Percentiles rank a stretch among this genome's conserved stretches.
Evolutionary conservation across 768 basidiomycete species (phyloP).

Genomic region (Leccinum barrowsii): DNA sequence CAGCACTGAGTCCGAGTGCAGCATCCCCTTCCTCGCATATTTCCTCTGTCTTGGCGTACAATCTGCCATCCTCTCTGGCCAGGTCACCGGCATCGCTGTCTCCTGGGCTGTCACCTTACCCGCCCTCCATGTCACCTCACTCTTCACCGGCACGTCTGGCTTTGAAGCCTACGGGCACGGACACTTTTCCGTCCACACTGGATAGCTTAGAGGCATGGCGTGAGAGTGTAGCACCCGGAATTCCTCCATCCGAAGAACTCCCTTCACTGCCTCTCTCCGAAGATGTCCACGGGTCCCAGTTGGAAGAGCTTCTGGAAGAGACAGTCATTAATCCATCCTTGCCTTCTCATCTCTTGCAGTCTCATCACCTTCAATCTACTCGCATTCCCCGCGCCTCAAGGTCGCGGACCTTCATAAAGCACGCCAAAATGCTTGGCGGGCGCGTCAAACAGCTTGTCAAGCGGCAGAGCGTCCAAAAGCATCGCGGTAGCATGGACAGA

Average conservation of each 20-base stretch:
- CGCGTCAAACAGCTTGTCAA: constrained; percentile 28
- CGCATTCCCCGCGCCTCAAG: constrained; percentile 5
- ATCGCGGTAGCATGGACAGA: constrained; percentile 20
- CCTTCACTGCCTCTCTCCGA: constrained; percentile 13
- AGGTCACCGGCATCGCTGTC: constrained; percentile 18
- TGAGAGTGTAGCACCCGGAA: constrained; percentile 17
- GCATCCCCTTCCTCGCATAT: constrained; percentile 19
- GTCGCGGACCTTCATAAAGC: constrained; percentile 22
- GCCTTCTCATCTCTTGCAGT: constrained; percentile 6
- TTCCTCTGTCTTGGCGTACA: constrained; percentile 13
- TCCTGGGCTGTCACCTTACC: constrained; percentile 6
- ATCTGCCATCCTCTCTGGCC: constrained; percentile 10
- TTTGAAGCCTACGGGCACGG: constrained; percentile 28
- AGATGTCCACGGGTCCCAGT: constrained; percentile 1
- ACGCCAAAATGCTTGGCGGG: constrained; percentile 27
- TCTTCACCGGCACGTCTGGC: constrained; percentile 15
- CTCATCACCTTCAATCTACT: neutral
- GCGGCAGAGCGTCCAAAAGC: constrained; percentile 8
- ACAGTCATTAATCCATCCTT: constrained; percentile 3
- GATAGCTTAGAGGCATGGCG: constrained; percentile 30
- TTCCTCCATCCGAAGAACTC: constrained; percentile 16
- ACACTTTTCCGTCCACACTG: constrained; percentile 30
- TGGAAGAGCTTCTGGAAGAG: constrained; percentile 9
- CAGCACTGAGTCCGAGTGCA: constrained; percentile 21
- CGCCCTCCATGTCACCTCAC: constrained; percentile 13